phyloP scores from a whole-genome alignment of 768 basidiomycete genomes.

The Dacryopinax primogenitus region DNA sequence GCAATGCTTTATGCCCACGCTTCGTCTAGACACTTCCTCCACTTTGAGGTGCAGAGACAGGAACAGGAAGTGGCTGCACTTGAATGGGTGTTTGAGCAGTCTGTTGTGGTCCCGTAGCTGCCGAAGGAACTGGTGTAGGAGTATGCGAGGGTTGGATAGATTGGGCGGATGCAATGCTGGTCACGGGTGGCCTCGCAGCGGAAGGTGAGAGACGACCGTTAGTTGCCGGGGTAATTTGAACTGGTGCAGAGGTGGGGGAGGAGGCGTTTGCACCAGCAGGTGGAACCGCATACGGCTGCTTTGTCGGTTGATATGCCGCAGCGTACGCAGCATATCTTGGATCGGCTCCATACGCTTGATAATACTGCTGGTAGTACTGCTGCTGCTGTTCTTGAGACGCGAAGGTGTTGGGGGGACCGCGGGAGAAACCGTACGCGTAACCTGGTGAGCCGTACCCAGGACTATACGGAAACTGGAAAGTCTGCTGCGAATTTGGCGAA shows the following conservation, averaged over 20 bases:
- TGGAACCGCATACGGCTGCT: not conserved
- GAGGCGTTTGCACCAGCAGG: not conserved
- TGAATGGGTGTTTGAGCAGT: not conserved
- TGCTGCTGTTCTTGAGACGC: not conserved
- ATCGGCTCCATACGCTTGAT: not conserved
- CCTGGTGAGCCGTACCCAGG: not conserved
- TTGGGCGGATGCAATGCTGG: not conserved
- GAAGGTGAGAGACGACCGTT: not conserved
- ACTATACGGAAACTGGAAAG: not conserved
- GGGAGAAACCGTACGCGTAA: slow-evolving; percentile 2
- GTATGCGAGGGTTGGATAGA: not conserved
- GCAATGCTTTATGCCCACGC: no score
- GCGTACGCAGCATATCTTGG: not conserved
- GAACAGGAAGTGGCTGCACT: not conserved
- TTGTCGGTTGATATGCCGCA: not conserved
- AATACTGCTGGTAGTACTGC: not conserved
- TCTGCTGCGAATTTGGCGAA: not conserved
- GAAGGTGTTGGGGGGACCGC: not conserved
- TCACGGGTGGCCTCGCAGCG: not conserved
- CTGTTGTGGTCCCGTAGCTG: not conserved
- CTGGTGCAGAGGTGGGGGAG: not conserved
- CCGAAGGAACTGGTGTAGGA: not conserved
- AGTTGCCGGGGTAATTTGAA: not conserved
- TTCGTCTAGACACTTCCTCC: no score
- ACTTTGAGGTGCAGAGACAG: not conserved